phyloP scores from a whole-genome alignment of 116 monocot genomes.

The Thalassia testudinum region DNA sequence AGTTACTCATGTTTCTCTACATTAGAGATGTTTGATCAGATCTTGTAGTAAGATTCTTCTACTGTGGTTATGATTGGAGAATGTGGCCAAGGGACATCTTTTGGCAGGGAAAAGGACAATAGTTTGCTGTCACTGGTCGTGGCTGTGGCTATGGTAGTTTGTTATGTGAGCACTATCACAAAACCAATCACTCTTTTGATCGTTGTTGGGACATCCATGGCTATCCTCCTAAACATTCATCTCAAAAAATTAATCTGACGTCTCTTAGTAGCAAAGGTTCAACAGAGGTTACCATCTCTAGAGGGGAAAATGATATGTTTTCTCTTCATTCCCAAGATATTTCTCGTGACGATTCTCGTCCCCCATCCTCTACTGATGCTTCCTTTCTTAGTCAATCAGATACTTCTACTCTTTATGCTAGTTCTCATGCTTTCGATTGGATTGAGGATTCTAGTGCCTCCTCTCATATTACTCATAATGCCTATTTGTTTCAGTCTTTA shows the following conservation, averaged over 20 bases:
- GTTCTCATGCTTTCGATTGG: background rate
- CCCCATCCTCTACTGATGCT: background rate
- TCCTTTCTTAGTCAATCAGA: background rate
- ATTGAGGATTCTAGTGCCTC: background rate
- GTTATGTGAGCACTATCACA: background rate
- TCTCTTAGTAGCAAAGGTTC: background rate
- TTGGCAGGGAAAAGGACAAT: background rate
- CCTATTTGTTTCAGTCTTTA: background rate
- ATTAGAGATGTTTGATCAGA: background rate
- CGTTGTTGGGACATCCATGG: background rate
- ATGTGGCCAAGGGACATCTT: background rate
- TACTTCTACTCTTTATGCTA: background rate
- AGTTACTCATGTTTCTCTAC: background rate
- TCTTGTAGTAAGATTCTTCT: background rate
- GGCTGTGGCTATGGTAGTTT: background rate
- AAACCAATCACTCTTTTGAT: background rate
- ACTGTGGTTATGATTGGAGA: background rate
- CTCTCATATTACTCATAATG: too few species aligned
- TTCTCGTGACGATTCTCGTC: background rate
- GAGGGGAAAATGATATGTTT: background rate
- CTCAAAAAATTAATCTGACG: background rate
- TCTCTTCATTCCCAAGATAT: background rate
- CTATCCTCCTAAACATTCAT: background rate
- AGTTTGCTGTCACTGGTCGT: background rate
- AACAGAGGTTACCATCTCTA: background rate